Evolutionary conservation across 2,329 filamentous ascomycete genomes (phyloP), one percentile per base, ranked within the genome.

Genomic region (Exophiala sp.): DNA sequence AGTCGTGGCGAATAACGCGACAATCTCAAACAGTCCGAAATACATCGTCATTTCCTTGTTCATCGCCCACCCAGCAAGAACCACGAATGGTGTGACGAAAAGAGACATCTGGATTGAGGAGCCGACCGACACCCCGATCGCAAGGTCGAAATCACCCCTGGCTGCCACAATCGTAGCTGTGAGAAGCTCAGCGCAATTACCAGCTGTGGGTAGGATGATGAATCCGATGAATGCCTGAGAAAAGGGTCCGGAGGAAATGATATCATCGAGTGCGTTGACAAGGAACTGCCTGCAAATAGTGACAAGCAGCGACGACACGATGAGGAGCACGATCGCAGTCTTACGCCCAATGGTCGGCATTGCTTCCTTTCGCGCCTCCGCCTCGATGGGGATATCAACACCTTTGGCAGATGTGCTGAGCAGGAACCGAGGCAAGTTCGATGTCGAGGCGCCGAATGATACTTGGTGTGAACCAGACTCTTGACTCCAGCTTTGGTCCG

Each of bases 101-200:
- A 92, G 78, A 12, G 88, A 87, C 63, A 92, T 91, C 71, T 92
- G 88, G 67, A 92, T 85, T 68, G 86, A 89, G 56, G 85, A 89
- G 44, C 88, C 88, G 64, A 92, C 87, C 20, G 88, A 88, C 47
- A 91, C 88, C 40, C 87, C 86, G 75, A 92, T 88, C 32, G 88
- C 84, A 21, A 76, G 68, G 55, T 79, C 76, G 76, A 80, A 78
- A 65, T 79, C 91, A 72, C 91, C 81, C 69, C 88, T 86, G 57
- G 84, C 76, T 1, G 88, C 87, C 21, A 91, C 87, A 18, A 90
- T 85, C n/a, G 89, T 85, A 21, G 88, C 88, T 1, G 88, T 91
- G 33, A 91, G 87, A 65, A 91, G 88, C 69, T 91, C 87, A 1
- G 87, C 87, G 2, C 87, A 87, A 63, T 91, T 90, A 40, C 87